phyloP scores from a whole-genome alignment of 169 alveolate species.

The Plasmodium berghei region DNA sequence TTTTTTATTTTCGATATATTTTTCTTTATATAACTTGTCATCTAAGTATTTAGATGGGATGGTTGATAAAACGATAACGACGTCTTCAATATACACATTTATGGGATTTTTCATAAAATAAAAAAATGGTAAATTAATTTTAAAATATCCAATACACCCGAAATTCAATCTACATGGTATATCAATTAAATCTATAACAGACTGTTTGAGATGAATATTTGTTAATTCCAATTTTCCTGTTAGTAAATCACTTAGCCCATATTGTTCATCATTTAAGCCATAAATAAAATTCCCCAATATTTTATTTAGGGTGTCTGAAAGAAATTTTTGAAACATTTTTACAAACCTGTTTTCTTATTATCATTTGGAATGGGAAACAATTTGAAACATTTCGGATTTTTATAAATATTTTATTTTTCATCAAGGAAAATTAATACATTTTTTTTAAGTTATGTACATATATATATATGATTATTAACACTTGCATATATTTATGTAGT shows the following conservation, averaged over 20 bases:
- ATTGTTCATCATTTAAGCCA: conserved; percentile 66
- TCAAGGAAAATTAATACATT: neutral
- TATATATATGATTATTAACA: neutral
- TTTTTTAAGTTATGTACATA: conserved; percentile 6
- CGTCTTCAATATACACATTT: conserved; percentile 76
- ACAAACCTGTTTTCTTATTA: neutral
- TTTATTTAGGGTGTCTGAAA: conserved; percentile 53
- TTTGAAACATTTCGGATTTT: neutral
- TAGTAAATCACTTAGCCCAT: conserved; percentile 53
- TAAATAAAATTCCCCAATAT: conserved; percentile 73
- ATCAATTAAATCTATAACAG: conserved; percentile 58
- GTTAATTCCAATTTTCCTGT: conserved; percentile 74
- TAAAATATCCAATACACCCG: conserved; percentile 75
- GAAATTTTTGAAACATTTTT: conserved; percentile 71
- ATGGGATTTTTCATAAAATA: conserved; percentile 75
- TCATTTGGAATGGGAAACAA: neutral
- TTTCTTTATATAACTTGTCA: conserved; percentile 73
- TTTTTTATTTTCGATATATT: conserved; percentile 71
- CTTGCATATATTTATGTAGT: neutral
- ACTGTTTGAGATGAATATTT: conserved; percentile 68
- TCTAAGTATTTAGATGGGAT: conserved; percentile 74
- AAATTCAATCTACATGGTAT: conserved; percentile 75
- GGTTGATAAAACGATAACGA: conserved; percentile 59
- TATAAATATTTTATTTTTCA: neutral
- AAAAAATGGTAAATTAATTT: conserved; percentile 74